Evolutionary conservation across 1,139 yeast species (phyloP).

Genomic region (Debaryomycetaceae sp.): DNA sequence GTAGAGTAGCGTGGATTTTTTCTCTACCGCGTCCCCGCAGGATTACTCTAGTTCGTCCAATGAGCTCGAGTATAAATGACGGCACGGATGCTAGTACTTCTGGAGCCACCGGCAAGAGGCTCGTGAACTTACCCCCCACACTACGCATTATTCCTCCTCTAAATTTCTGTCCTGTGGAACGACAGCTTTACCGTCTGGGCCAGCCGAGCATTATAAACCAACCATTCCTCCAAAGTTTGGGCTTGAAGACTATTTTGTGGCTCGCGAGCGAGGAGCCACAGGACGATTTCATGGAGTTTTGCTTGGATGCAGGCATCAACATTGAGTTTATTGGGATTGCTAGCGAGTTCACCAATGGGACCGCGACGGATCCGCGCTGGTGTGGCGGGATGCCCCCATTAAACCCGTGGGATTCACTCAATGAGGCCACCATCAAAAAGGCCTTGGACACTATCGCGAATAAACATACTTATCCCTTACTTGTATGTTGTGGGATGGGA

Average conservation of each 20-base stretch:
- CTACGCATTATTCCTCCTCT: conserved; percentile 81
- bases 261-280: conserved; percentile 92
- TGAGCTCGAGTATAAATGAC: no score
- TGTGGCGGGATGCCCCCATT: conserved; percentile 9
- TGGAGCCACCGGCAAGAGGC: no score
- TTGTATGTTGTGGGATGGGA: conserved; percentile 97
- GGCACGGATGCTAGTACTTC: no score
- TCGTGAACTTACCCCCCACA: conserved; percentile 33
- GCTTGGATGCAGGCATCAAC: conserved; percentile 58
- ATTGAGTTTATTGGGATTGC: conserved; percentile 60
- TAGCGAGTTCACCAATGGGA: conserved; percentile 26
- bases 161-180: conserved; percentile 91
- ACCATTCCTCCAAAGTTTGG: conserved; percentile 65
- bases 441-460: conserved; percentile 71
- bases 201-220: conserved; percentile 96
- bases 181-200: conserved; percentile 76
- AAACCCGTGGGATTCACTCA: conserved; percentile 95
- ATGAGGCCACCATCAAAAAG: conserved; percentile 67
- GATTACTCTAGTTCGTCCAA: no score
- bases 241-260: conserved; percentile 80
- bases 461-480: conserved; percentile 64
- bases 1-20: no score
- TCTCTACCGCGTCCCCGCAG: no score
- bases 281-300: conserved; percentile 75
- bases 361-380: conserved; percentile 11